Evolutionary conservation across 2,329 filamentous ascomycete genomes (phyloP).

Genomic region (Aspergillus neoniger): DNA sequence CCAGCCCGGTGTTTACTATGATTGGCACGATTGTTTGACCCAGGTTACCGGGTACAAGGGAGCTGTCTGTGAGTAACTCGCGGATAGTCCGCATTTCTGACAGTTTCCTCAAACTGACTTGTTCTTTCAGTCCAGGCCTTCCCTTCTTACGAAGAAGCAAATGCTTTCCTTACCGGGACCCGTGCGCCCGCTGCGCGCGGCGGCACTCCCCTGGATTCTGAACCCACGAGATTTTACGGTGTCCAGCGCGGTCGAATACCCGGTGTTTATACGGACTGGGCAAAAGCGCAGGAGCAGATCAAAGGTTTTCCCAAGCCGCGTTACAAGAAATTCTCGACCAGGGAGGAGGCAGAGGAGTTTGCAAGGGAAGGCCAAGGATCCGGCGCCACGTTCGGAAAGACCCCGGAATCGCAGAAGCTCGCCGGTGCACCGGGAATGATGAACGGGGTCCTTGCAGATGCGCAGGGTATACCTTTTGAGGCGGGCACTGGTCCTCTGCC

Average conservation of each 20-base stretch:
- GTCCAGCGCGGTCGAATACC: constrained; percentile 60
- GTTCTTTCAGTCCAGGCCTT: constrained; percentile 73
- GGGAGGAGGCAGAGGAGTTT: constrained; percentile 75
- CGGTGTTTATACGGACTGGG: constrained; percentile 68
- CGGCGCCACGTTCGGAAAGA: constrained; percentile 27
- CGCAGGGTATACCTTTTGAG: constrained; percentile 48
- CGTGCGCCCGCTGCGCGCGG: constrained; percentile 42
- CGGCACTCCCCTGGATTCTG: constrained; percentile 37
- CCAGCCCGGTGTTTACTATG: constrained; percentile 63
- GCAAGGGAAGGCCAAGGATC: constrained; percentile 52
- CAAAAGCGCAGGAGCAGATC: constrained; percentile 71
- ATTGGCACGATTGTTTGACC: constrained; percentile 62
- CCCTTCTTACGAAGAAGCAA: constrained; percentile 70
- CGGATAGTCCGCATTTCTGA: background rate
- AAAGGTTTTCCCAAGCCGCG: constrained; percentile 68
- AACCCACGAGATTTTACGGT: constrained; percentile 59
- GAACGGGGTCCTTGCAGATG: constrained; percentile 45
- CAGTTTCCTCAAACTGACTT: background rate
- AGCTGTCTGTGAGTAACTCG: constrained; percentile 63
- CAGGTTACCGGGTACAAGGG: constrained; percentile 66
- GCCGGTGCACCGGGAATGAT: constrained; percentile 41
- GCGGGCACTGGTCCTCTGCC: constrained; percentile 60
- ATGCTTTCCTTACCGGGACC: constrained; percentile 70
- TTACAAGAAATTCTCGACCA: constrained; percentile 68
- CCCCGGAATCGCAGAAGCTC: constrained; percentile 37